A percentile compares a stretch with the other conserved stretches of the same genome.
Conservation (phyloP, 352 stramenopile species). For the Thalassiosira allenii region DNA sequence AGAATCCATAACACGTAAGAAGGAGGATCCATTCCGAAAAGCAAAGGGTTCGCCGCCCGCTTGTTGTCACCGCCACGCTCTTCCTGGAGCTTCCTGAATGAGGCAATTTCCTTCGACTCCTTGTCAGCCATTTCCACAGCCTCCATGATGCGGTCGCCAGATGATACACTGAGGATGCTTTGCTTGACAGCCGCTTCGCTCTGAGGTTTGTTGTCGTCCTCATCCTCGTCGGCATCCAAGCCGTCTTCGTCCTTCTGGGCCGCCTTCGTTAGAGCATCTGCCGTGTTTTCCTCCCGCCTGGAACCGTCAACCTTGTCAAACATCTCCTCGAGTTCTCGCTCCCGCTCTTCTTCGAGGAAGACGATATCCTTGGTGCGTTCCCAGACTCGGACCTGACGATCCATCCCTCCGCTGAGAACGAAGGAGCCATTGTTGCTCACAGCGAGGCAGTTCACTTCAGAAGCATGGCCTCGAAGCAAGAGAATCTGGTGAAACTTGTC, state of each 20-base stretch:
- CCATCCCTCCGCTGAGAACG: conserved; percentile 94
- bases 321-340: conserved; percentile 94
- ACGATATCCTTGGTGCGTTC: conserved; percentile 96
- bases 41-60: conserved; percentile 89
- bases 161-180: conserved; percentile 91
- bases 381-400: conserved; percentile 97
- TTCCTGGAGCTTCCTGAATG: conserved; percentile 72
- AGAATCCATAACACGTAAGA: conserved; percentile 95
- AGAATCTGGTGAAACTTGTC: conserved; percentile 97
- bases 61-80: conserved; percentile 61
- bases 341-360: conserved; percentile 98
- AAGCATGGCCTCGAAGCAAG: conserved; percentile 87
- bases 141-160: conserved; percentile 92
- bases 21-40: conserved; percentile 94
- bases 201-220: conserved; percentile 86
- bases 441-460: conserved; percentile 86
- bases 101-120: conserved; percentile 90
- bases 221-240: conserved; percentile 86
- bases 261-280: conserved; percentile 58
- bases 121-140: conserved; percentile 92
- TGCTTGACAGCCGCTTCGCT: conserved; percentile 92
- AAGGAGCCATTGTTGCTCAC: conserved; percentile 94
- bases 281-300: conserved; percentile 69
- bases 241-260: conserved; percentile 88
- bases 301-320: conserved; percentile 88